Evolutionary conservation across 2,329 filamentous ascomycete species (phyloP).

Genomic region (Paracoccidioides lutzii): DNA sequence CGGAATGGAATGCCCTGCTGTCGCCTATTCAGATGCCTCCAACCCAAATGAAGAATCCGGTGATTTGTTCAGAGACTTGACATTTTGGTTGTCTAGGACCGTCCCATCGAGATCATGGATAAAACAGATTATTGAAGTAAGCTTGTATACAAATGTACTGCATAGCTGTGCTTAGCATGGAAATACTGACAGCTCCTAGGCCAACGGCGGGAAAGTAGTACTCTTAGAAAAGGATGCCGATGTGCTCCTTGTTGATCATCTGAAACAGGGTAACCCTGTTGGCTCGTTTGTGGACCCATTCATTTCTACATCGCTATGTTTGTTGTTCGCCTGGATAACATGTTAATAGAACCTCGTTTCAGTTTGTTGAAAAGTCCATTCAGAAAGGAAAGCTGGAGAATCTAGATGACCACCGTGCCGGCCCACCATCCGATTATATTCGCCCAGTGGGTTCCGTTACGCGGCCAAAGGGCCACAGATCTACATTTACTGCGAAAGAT

Average conservation of each 20-base stretch:
- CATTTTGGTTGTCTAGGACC: conserved; percentile 46
- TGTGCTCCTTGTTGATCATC: conserved; percentile 46
- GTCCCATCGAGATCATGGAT: conserved; percentile 39
- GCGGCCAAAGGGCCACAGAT: conserved; percentile 21
- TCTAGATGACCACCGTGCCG: conserved; percentile 35
- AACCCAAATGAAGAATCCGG: conserved; percentile 8
- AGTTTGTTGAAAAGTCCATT: conserved; percentile 45
- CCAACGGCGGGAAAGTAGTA: conserved; percentile 44
- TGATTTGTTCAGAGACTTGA: conserved; percentile 40
- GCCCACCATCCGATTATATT: conserved; percentile 30
- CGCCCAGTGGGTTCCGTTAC: conserved; percentile 35
- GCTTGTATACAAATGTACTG: background rate
- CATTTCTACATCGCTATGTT: background rate
- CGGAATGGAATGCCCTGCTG: background rate
- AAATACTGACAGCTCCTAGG: conserved; percentile 17
- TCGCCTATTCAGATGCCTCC: conserved; percentile 7
- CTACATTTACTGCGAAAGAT: conserved; percentile 30
- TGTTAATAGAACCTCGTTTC: conserved; percentile 39
- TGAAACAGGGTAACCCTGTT: conserved; percentile 33
- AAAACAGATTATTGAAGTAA: conserved; percentile 36
- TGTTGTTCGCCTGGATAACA: conserved; percentile 5
- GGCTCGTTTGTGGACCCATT: conserved; percentile 30
- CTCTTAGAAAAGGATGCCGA: conserved; percentile 43
- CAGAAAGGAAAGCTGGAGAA: conserved; percentile 36
- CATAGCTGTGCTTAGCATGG: background rate